Evolutionary conservation across 768 basidiomycete species (phyloP).

Genomic region (Lentinula detonsa): DNA sequence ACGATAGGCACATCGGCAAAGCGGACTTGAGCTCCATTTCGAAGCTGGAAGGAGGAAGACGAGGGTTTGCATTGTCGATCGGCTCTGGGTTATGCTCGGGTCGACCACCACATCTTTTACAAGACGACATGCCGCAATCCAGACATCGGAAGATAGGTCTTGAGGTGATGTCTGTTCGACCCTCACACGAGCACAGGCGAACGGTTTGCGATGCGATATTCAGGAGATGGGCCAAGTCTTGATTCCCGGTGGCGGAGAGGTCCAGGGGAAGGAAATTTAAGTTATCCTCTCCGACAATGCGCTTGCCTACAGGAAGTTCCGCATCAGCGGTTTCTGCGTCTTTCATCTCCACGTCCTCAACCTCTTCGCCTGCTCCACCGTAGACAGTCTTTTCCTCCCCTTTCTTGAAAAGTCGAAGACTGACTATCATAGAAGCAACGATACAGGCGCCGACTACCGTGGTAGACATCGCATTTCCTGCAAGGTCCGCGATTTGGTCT

Average conservation of each 20-base stretch:
- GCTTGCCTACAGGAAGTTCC: conserved; percentile 32
- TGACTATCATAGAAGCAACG: conserved; percentile 70
- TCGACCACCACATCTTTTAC: conserved; percentile 82
- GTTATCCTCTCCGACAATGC: conserved; percentile 69
- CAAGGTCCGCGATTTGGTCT: conserved; percentile 89
- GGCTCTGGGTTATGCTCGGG: conserved; percentile 76
- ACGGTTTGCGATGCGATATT: conserved; percentile 60
- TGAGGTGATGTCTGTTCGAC: conserved; percentile 70
- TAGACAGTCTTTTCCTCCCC: conserved; percentile 65
- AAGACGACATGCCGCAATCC: conserved; percentile 77
- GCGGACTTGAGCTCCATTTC: conserved; percentile 70
- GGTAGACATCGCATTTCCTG: conserved; percentile 97
- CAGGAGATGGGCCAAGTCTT: conserved; percentile 51
- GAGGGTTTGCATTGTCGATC: conserved; percentile 49
- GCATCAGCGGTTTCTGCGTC: conserved; percentile 28
- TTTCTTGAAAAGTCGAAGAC: conserved; percentile 57
- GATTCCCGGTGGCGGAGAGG: conserved; percentile 46
- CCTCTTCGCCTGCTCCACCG: conserved; percentile 36
- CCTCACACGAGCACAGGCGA: conserved; percentile 89
- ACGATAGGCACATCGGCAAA: conserved; percentile 80
- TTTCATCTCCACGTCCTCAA: conserved; percentile 37
- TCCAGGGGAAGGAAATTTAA: conserved; percentile 62
- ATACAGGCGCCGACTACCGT: conserved; percentile 93
- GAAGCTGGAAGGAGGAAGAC: conserved; percentile 71
- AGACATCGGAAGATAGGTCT: conserved; percentile 60